Evolutionary conservation across 2,329 filamentous ascomycete species (phyloP).

Genomic region (Colletotrichum cordylinicola): DNA sequence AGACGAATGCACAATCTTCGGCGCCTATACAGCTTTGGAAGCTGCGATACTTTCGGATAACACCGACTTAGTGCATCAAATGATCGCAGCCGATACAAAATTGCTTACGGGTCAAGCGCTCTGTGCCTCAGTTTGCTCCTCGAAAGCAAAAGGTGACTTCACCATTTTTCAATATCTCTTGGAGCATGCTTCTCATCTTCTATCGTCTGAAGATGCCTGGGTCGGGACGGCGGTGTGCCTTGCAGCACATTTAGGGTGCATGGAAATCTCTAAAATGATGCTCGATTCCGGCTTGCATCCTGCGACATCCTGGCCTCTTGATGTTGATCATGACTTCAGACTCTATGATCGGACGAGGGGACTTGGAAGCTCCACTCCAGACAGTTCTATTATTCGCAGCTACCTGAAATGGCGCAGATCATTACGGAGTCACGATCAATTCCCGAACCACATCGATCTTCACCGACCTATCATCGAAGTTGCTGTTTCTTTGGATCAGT

Average conservation of each 20-base stretch:
- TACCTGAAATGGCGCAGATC: background rate
- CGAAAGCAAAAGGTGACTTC: rapidly evolving
- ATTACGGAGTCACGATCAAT: background rate
- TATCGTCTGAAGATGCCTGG: rapidly evolving
- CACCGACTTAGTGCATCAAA: rapidly evolving
- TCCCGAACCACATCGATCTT: too few species aligned
- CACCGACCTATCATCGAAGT: background rate
- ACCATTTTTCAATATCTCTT: background rate
- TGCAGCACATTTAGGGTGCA: rapidly evolving
- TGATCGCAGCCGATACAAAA: rapidly evolving
- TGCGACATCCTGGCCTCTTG: too few species aligned
- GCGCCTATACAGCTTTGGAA: rapidly evolving
- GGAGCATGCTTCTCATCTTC: rapidly evolving
- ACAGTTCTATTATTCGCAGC: too few species aligned
- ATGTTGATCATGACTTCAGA: too few species aligned
- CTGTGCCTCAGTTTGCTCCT: rapidly evolving
- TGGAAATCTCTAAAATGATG: background rate
- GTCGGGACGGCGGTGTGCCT: background rate
- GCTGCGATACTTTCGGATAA: background rate
- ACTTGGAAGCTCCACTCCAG: too few species aligned
- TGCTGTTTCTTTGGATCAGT: background rate
- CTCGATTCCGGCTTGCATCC: background rate
- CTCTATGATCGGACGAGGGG: too few species aligned
- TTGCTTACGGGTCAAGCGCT: rapidly evolving
- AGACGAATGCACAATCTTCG: background rate